Evolutionary conservation across 169 alveolate genomes (phyloP).

Genomic region (Plasmodium knowlesi): DNA sequence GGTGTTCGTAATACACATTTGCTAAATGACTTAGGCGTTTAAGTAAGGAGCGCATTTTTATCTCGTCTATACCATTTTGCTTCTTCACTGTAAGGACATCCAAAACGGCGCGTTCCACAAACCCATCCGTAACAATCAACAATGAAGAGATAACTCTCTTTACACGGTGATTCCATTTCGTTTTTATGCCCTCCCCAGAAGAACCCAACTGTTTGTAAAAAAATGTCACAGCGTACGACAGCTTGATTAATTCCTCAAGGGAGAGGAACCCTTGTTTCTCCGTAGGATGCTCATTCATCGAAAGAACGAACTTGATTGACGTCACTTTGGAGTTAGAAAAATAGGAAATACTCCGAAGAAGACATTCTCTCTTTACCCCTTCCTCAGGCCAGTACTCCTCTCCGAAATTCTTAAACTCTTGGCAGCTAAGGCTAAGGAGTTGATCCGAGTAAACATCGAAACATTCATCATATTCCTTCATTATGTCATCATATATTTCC

Average conservation of each 20-base stretch:
- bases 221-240: conserved; percentile 5
- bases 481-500: conserved; percentile 7
- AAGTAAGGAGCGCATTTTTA: neutral
- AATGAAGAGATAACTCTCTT: neutral
- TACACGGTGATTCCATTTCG: neutral
- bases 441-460: neutral
- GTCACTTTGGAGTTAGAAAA: neutral
- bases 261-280: neutral
- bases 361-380: neutral
- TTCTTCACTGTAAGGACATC: neutral
- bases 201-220: neutral
- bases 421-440: neutral
- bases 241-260: conserved; percentile 26
- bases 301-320: neutral
- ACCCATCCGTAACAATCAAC: neutral
- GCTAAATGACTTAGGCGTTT: conserved; percentile 36
- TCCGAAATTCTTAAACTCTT: neutral
- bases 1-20: conserved; percentile 24
- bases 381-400: neutral
- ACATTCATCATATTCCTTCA: neutral
- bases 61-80: neutral
- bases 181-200: neutral
- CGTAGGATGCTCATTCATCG: neutral
- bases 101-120: neutral
- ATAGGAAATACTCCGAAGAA: neutral